phyloP scores from a whole-genome alignment of 2,329 filamentous ascomycete species.

The Xylaria sp. region DNA sequence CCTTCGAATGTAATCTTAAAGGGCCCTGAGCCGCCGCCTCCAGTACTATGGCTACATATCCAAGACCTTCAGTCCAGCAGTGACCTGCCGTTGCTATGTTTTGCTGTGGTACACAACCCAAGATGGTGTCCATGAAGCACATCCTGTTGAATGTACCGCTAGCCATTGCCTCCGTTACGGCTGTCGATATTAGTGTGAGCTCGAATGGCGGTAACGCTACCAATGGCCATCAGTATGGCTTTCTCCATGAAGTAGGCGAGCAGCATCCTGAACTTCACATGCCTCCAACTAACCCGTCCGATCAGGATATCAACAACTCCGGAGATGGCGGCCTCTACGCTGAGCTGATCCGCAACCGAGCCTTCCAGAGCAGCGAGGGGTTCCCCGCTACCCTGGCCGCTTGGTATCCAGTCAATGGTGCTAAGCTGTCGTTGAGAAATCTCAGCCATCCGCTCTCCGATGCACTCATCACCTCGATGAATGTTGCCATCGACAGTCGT shows the following conservation, averaged over 20 bases:
- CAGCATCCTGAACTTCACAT: not conserved
- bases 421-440: slow-evolving; percentile 50
- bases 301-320: slow-evolving; percentile 65
- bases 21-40: not conserved
- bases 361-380: slow-evolving; percentile 60
- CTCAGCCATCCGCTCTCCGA: slow-evolving; percentile 52
- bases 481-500: slow-evolving; percentile 41
- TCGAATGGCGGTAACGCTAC: slow-evolving; percentile 46
- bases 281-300: slow-evolving; percentile 25
- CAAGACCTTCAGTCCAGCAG: not conserved
- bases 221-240: slow-evolving; percentile 49
- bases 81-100: not conserved
- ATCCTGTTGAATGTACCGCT: slow-evolving; percentile 23
- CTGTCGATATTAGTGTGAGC: slow-evolving; percentile 43
- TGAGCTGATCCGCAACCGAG: slow-evolving; percentile 70
- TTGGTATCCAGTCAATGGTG: slow-evolving; percentile 49
- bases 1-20: too few species aligned
- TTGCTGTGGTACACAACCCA: not conserved
- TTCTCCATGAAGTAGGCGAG: slow-evolving; percentile 46
- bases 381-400: slow-evolving; percentile 48
- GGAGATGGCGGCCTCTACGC: slow-evolving; percentile 75
- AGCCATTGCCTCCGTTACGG: slow-evolving; percentile 28
- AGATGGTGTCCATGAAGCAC: slow-evolving; percentile 28
- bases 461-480: slow-evolving; percentile 55
- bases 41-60: not conserved